Evolutionary conservation across 345 rosid genomes (phyloP), one percentile per base, ranked within the genome.

Genomic region (Aquilaria yunnanensis): DNA sequence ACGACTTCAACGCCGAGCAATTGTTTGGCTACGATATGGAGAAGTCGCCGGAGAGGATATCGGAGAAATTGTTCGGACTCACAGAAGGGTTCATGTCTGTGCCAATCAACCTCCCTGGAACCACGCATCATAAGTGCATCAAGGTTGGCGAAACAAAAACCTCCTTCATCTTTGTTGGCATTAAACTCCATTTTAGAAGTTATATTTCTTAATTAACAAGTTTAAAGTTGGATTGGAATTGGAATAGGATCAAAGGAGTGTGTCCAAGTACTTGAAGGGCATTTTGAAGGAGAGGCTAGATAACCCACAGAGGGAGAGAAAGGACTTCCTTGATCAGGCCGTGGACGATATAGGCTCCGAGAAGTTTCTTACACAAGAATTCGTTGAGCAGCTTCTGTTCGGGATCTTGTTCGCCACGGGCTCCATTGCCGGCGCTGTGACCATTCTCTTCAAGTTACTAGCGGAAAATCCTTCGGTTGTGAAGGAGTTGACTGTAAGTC

Each of bases 21-120:
- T 23, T 67, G 14, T 71, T 71, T 34, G 57, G 73, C 13, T 71
- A 67, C 56, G 66, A 67, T 49, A 54, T 65, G 11, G 63, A 51
- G 7, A 71, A 71, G 4, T 6, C n/a, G 2, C 65, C 58, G 5
- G 63, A 60, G 52, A 67, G 50, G 34, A 54, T 56, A 31, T 59
- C 64, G 10, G 75, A 75, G 32, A 61, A 53, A 47, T 67, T 63
- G 47, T 47, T 69, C n/a, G 41, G 54, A 46, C 64, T 75, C 41
- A 63, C 49, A 2, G 32, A 71, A 56, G 75, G 73, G 54, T 64
- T 71, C 4, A 64, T 67, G 69, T 75, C 75, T 14, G 59, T 75
- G 37, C 79, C 73, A 23, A 14, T 75, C 37, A 71, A 64, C 45
- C 30, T 75, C 9, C 75, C 79, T 10, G 79, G 73, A 60, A 64